Conservation (phyloP, 306 rosid genomes). For the Medicago truncatula region MtrunA17r5.0-ANR NC_053045.1:38098501-38099000, state of each 20-base stretch:
- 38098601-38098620: constrained; percentile 1
- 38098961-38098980: not conserved
- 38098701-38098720: not conserved
- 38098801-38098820: constrained; percentile 36
- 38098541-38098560: not conserved
- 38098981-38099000: not conserved
- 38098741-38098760: constrained; percentile 24
- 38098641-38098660: not conserved
- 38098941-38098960: not conserved
- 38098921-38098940: not conserved
- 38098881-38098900: constrained; percentile 2
- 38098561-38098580: not conserved
- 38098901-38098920: not conserved
- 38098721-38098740: constrained; percentile 16
- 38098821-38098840: constrained; percentile 29
- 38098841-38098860: constrained; percentile 7
- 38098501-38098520: not conserved
- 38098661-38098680: not conserved
- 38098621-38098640: not conserved
- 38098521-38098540: not conserved
- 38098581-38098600: constrained; percentile 3
- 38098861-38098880: not conserved
- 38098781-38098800: constrained; percentile 12
- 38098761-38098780: constrained; percentile 20
- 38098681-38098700: not conserved